Evolutionary conservation across 371 early-diverging fungal species (phyloP), one percentile per base, ranked within the genome.

Genomic region (Lichtheimia ornata): DNA sequence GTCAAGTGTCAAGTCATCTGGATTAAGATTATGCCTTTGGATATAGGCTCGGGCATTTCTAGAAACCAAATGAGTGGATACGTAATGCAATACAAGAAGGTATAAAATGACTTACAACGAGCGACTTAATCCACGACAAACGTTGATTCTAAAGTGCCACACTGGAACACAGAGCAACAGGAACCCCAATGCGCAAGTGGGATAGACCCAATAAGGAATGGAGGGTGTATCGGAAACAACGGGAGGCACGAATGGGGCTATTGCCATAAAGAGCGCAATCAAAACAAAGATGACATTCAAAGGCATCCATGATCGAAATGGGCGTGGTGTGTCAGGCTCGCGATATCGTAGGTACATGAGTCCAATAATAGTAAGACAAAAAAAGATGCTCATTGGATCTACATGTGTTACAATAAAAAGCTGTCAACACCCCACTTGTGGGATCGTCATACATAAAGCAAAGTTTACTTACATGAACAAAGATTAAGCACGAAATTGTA

Each of bases 121-220:
- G 7, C 47, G 47, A 47, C n/a, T 47, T 11, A 47, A 47, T 18
- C 18, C 47, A 1, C 47, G 47, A n/a, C 11, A 11, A 47, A 47
- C 47, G 5, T 47, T 47, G 47, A 47, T 47, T 47, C 47, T n/a
- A 47, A 47, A 18, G 17, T 47, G 22, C 47, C 47, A 47, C 5
- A 47, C 5, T 18, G 47, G 47, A n/a, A 47, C 2, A 22, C n/a
- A 47, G 47, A 12, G 14, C 5, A 47, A 22, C 5, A 47, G n/a
- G 17, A 47, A 47, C 9, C 18, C 47, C 6, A 47, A n/a, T 5
- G 18, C 47, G 14, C 7, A 5, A n/a, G 47, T 47, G 7, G 47
- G 47, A 17, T 47, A 47, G 22, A 47, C 47, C 47, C 47, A 47
- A 11, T 47, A 47, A 17, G 47, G 18, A 47, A 47, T 47, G 47